These are phyloP conservation scores for Trichoderma harzianum DNA, from an alignment of 2,329 filamentous ascomycete species.

Conservation along the genomic window DNA sequence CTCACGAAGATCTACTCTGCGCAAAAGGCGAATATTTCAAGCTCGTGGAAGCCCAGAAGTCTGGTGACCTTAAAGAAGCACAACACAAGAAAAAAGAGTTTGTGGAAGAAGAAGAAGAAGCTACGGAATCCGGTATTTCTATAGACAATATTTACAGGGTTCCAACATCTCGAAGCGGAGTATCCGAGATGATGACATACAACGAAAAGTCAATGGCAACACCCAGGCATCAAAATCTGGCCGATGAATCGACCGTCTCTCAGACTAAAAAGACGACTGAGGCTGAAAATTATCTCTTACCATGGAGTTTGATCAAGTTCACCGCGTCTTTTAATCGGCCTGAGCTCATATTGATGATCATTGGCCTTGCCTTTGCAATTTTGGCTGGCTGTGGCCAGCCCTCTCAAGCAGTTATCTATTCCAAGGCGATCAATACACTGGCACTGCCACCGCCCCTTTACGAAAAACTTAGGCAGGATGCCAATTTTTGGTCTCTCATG, in stretches of 20 bases:
- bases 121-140: background rate
- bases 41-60: background rate
- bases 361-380: background rate
- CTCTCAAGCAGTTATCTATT: background rate
- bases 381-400: background rate
- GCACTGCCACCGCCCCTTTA: background rate
- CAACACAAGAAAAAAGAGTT: background rate
- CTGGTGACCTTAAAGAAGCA: background rate
- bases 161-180: background rate
- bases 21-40: background rate
- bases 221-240: background rate
- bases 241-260: background rate
- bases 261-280: background rate
- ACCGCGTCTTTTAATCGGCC: background rate
- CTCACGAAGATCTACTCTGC: background rate
- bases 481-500: background rate
- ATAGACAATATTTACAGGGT: too few relatives aligned
- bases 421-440: conserved; percentile 1
- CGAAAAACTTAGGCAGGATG: background rate
- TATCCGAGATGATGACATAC: background rate
- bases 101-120: background rate
- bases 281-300: background rate
- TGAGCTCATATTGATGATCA: background rate
- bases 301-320: background rate
- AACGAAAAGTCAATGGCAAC: background rate